These are phyloP conservation scores for Ophiorrhiza pumila DNA, from an alignment of 257 asterid species.

Conservation along the genomic window DNA sequence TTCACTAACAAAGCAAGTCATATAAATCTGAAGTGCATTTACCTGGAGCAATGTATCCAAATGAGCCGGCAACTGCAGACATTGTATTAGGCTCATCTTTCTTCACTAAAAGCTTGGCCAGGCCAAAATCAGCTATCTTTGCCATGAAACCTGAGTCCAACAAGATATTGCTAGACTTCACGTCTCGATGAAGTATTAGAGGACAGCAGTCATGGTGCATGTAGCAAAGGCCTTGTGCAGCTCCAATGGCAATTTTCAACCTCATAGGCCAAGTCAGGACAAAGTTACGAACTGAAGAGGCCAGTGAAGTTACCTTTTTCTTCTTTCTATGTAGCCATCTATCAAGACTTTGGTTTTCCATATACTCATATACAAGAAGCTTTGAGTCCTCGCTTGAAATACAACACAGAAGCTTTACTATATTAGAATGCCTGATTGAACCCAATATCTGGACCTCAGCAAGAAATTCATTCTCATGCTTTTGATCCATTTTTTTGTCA, in stretches of 20 bases:
- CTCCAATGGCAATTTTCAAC: constrained; percentile 57
- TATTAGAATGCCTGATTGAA: constrained; percentile 52
- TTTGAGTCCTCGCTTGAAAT: constrained; percentile 43
- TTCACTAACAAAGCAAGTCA: background rate
- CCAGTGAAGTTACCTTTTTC: constrained; percentile 13
- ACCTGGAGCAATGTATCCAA: constrained; percentile 78
- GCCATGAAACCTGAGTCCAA: constrained; percentile 52
- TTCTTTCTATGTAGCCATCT: constrained; percentile 47
- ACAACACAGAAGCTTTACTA: constrained; percentile 60
- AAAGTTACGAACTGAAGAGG: background rate
- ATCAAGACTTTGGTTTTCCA: constrained; percentile 58
- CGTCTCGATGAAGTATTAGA: constrained; percentile 59
- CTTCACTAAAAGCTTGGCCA: constrained; percentile 48
- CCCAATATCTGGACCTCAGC: constrained; percentile 65
- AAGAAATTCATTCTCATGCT: constrained; percentile 52
- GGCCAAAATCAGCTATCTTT: constrained; percentile 63
- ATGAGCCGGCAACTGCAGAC: constrained; percentile 59
- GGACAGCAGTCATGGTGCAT: constrained; percentile 69
- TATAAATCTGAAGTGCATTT: background rate
- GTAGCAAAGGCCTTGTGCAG: constrained; percentile 63
- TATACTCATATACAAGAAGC: constrained; percentile 60
- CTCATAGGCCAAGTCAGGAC: constrained; percentile 61
- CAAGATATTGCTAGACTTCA: constrained; percentile 64
- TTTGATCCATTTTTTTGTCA: constrained; percentile 29
- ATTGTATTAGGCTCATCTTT: constrained; percentile 45